Evolutionary conservation across 2,329 filamentous ascomycete genomes (phyloP), one percentile per base, ranked within the genome.

Genomic region (Fusarium ambrosium): DNA sequence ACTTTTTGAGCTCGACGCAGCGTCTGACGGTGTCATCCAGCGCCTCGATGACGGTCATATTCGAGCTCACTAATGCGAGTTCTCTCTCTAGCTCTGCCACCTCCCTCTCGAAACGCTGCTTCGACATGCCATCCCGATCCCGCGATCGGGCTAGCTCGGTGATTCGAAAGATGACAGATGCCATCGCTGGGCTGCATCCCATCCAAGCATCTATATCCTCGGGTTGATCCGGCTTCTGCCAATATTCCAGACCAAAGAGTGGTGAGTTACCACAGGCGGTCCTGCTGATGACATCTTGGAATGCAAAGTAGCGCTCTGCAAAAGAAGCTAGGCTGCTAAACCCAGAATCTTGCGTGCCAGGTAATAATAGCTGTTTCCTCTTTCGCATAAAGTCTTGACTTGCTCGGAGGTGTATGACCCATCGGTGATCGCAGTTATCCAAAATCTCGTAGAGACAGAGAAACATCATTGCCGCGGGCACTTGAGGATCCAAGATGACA

Each of bases 251-350:
- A 2, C 85, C 86, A 55, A 88, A 88, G 0, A 86, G 77, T 0
- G 85, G 83, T 10, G 84, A 82, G 13, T 87, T 84, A 4, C 85
- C 86, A 62, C 86, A 88, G 0, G 86, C 86, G 0, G 86, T 88
- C 37, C 86, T 82, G 32, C 86, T 86, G 70, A 88, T 87, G 18
- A 87, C 85, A 68, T 88, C 86, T 68, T 88, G 86, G 16, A 87
- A 88, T 4, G 86, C 86, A 64, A 88, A 88, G 70, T 87, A 88
- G 2, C 83, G 81, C 70, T 88, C 86, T 0, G 85, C 83, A 7
- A 83, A 82, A 0, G 83, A 78, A 6, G 71, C 60, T 6, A 77
- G 66, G 24, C 56, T 74, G 6, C 20, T 70, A 22, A 61, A 66
- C 5, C 68, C 58, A 0, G 51, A 36, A 3, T 32, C 45, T 2